These are phyloP conservation scores for Thyridium curvatum DNA, from an alignment of 2,329 filamentous ascomycete species.

Conservation along the genomic window DNA sequence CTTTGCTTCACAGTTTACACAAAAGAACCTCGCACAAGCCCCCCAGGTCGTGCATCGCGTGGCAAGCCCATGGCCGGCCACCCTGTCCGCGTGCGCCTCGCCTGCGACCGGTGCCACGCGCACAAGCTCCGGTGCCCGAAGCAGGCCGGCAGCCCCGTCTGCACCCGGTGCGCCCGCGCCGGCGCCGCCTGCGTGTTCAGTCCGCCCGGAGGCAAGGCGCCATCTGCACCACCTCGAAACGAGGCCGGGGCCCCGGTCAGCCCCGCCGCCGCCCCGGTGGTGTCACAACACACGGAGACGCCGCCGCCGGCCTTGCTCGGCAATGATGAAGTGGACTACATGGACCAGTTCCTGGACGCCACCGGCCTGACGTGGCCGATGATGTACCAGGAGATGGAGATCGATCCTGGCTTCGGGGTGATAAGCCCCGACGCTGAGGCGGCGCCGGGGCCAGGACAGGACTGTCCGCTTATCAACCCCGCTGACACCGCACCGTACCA, in stretches of 20 bases:
- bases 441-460: no score
- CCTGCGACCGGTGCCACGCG: slow-evolving; percentile 38
- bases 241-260: no score
- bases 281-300: no score
- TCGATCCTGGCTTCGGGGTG: background rate
- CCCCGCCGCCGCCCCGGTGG: no score
- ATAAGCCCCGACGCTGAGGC: no score
- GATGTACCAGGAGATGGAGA: background rate
- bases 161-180: slow-evolving; percentile 35
- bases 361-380: background rate
- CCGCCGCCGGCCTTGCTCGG: no score
- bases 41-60: no score
- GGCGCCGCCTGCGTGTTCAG: slow-evolving; percentile 34
- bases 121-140: slow-evolving; percentile 41
- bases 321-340: slow-evolving; percentile 5
- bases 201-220: slow-evolving; percentile 18
- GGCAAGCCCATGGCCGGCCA: slow-evolving; percentile 11
- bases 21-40: no score
- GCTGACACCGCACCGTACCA: no score
- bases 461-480: no score
- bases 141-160: slow-evolving; percentile 23
- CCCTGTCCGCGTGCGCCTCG: slow-evolving; percentile 19
- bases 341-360: background rate
- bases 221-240: slow-evolving; percentile 3
- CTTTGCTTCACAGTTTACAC: no score